Evolutionary conservation across 768 basidiomycete genomes (phyloP).

Genomic region (Lactifluus subvellereus): DNA sequence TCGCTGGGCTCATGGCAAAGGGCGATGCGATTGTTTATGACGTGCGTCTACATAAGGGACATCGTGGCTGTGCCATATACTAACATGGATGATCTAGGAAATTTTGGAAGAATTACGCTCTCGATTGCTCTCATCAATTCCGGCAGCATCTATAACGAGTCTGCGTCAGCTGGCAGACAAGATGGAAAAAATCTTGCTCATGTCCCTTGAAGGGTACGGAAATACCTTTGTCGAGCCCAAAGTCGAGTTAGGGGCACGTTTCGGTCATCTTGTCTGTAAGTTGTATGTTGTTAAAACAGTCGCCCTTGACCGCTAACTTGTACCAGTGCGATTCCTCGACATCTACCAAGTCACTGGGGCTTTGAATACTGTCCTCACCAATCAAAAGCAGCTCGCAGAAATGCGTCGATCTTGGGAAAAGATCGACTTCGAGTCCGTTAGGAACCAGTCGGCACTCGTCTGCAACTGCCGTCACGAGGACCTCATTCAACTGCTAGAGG

Average conservation of each 20-base stretch:
- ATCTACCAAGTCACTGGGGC: slow-evolving; percentile 92
- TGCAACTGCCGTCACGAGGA: slow-evolving; percentile 92
- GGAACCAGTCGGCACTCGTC: slow-evolving; percentile 88
- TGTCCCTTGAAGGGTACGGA: slow-evolving; percentile 76
- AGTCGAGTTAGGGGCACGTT: slow-evolving; percentile 84
- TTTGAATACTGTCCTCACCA: slow-evolving; percentile 79
- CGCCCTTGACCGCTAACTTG: slow-evolving; percentile 20
- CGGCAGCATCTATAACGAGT: slow-evolving; percentile 58
- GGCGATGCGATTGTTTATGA: slow-evolving; percentile 89
- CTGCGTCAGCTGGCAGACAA: slow-evolving; percentile 80
- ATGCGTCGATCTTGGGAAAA: slow-evolving; percentile 87
- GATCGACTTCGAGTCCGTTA: slow-evolving; percentile 85
- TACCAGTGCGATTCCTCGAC: slow-evolving; percentile 79
- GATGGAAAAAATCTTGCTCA: slow-evolving; percentile 84
- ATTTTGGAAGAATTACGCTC: slow-evolving; percentile 79
- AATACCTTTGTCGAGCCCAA: slow-evolving; percentile 90
- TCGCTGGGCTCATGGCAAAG: slow-evolving; percentile 83
- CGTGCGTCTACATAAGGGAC: slow-evolving; percentile 44
- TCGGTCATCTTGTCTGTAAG: slow-evolving; percentile 84
- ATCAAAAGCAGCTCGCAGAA: slow-evolving; percentile 76
- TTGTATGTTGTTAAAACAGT: slow-evolving; percentile 27
- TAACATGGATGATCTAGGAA: slow-evolving; percentile 48
- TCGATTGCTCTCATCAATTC: slow-evolving; percentile 76
- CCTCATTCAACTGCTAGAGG: slow-evolving; percentile 76
- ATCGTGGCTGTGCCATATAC: slow-evolving; percentile 1